Percentiles rank a stretch among this genome's conserved stretches.
phyloP scores from a whole-genome alignment of 1,139 yeast species.

The Zygosaccharomyces sapae region DNA sequence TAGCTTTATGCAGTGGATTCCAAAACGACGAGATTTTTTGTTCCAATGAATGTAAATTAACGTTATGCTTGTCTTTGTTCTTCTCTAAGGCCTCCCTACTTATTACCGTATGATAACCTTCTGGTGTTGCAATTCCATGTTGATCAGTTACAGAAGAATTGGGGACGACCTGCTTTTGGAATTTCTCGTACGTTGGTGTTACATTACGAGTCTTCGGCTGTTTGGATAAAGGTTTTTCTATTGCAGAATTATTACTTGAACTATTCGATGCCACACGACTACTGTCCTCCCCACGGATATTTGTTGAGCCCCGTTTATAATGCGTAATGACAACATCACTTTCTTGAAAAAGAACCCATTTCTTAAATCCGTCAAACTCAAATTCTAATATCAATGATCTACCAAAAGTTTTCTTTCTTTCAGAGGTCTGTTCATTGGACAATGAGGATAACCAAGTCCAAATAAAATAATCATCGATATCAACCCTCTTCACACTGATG shows the following conservation, averaged over 20 bases:
- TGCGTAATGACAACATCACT: conserved; percentile 47
- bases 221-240: conserved; percentile 6
- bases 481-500: conserved; percentile 55
- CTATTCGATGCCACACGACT: conserved; percentile 1
- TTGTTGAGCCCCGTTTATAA: conserved; percentile 23
- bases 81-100: conserved; percentile 21
- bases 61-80: conserved; percentile 18
- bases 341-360: conserved; percentile 81
- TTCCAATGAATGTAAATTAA: conserved; percentile 24
- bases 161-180: conserved; percentile 21
- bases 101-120: conserved; percentile 28
- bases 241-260: conserved; percentile 1
- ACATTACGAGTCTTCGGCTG: conserved; percentile 16
- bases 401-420: conserved; percentile 68
- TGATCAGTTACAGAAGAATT: conserved; percentile 5
- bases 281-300: conserved; percentile 6
- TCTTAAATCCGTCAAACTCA: conserved; percentile 66
- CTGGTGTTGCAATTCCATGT: conserved; percentile 2
- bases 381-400: conserved; percentile 73
- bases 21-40: conserved; percentile 27
- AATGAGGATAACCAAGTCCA: conserved; percentile 88
- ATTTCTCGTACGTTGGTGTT: conserved; percentile 26
- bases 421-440: conserved; percentile 67
- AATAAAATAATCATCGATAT: conserved; percentile 80
- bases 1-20: conserved; percentile 29